Evolutionary conservation across 352 stramenopile genomes (phyloP).

Genomic region (Globisporangium cederbergense): DNA sequence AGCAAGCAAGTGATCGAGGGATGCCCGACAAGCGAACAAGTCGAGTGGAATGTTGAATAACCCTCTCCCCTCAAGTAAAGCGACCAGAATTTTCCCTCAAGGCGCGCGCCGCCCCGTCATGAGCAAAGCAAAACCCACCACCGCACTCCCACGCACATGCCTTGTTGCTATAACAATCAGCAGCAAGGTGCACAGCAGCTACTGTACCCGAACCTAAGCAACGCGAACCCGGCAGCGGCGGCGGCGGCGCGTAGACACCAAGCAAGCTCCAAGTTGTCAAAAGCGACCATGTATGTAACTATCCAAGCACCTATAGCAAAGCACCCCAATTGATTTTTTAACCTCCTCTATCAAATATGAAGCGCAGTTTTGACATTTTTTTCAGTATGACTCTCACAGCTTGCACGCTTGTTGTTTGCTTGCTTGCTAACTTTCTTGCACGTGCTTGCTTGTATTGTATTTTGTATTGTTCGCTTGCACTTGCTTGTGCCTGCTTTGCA

Average conservation of each 20-base stretch:
- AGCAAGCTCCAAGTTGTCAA: slow-evolving; percentile 6
- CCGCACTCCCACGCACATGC: background rate
- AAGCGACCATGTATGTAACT: slow-evolving; percentile 9
- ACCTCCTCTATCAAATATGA: slow-evolving; percentile 5
- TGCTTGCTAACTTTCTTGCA: background rate
- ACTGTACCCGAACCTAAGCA: slow-evolving; percentile 14
- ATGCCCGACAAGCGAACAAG: background rate
- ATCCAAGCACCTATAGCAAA: background rate
- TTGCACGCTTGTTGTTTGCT: background rate
- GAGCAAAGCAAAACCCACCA: background rate
- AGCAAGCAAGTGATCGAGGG: background rate
- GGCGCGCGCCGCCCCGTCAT: background rate
- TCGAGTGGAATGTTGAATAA: background rate
- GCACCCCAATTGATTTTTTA: background rate
- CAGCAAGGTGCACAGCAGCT: slow-evolving; percentile 17
- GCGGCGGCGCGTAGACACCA: background rate
- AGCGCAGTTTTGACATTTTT: slow-evolving; percentile 10
- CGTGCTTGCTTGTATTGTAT: background rate
- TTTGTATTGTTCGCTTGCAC: background rate
- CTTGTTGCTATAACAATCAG: background rate
- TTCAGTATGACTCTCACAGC: background rate
- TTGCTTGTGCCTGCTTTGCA: background rate
- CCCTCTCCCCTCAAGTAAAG: background rate
- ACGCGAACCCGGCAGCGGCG: background rate
- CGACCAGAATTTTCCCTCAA: slow-evolving; percentile 1